Evolutionary conservation across 176 grass and related monocot species (phyloP), one percentile per base, ranked within the genome.

Genomic region (Carex myosuroides): DNA sequence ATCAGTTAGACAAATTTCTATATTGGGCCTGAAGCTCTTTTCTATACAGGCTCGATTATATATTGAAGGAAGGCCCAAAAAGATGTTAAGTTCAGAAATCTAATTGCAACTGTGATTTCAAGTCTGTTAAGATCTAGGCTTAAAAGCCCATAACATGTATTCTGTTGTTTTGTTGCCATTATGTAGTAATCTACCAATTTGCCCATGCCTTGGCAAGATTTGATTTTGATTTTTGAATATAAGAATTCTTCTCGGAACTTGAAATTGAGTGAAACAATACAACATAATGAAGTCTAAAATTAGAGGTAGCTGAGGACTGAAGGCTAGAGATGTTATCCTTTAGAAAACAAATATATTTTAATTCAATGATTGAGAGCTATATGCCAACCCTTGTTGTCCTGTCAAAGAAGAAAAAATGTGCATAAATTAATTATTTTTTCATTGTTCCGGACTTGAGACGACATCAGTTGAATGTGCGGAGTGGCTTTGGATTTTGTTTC

Each of bases 211-310:
- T 17, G 9, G 22, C 44, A 26, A 17, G 48, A 76, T 48, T 29
- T 56, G 24, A 77, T 48, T 48, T 33, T 77, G 50, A 77, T 57
- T 48, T 48, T 33, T 77, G 50, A 77, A 32, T 62, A 62, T 48
- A 44, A 32, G 13, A 17, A 32, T 77, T 56, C 48, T 54, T 76
- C 26, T 78, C 6, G 73, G 52, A 33, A 78, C 48, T 78, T 56
- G 13, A 78, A 57, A 78, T 78, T 33, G 50, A 78, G 73, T 6
- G 73, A 78, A 78, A 78, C 73, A 18, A 57, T 56, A 35, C 50
- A 77, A 35, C 24, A 33, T 55, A 29, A 56, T 56, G 72, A 32
- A 77, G 72, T 54, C 71, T 76, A 52, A 6, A 11, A 55, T 30
- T 75, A 10, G 18, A 50, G 44, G 5, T 69, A 69, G 12, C 13